Percentiles rank a stretch among this genome's conserved stretches.
phyloP scores from a whole-genome alignment of 78 protist species.

The Mastigamoeba balamuthi region DNA sequence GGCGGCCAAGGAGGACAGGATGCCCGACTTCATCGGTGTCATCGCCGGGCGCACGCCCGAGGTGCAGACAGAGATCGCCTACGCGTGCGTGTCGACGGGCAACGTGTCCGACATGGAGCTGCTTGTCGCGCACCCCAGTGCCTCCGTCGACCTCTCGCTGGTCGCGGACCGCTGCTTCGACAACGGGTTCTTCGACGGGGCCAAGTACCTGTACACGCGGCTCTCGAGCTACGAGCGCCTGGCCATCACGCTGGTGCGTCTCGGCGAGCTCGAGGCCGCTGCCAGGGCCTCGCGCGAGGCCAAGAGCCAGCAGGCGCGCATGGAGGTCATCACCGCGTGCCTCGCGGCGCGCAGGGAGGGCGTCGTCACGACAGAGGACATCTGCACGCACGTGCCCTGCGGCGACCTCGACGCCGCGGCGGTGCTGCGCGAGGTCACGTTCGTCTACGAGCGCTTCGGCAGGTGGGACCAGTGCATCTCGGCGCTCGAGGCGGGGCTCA shows the following conservation, averaged over 20 bases:
- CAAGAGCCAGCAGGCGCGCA: conserved; percentile 87
- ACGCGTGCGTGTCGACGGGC: conserved; percentile 86
- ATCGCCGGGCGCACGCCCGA: conserved; percentile 52
- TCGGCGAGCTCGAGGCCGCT: conserved; percentile 85
- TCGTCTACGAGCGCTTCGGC: too few species aligned
- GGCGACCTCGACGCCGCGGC: conserved; percentile 92
- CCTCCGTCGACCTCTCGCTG: conserved; percentile 46
- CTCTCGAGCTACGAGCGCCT: conserved; percentile 81
- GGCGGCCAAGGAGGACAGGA: conserved; percentile 45
- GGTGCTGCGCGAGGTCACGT: too few species aligned
- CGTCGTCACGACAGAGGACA: conserved; percentile 82
- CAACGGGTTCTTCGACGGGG: conserved; percentile 88
- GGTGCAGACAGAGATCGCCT: conserved; percentile 93
- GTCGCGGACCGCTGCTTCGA: conserved; percentile 96
- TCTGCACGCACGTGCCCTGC: conserved; percentile 71
- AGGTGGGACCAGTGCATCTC: conserved; percentile 74
- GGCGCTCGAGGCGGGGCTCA: conserved; percentile 83
- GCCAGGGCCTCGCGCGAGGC: conserved; percentile 98
- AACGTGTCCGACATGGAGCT: conserved; percentile 94
- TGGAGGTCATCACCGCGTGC: conserved; percentile 92
- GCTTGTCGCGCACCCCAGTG: conserved; percentile 83
- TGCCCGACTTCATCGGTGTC: conserved; percentile 34
- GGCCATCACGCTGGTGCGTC: conserved; percentile 83
- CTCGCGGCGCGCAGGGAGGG: conserved; percentile 87
- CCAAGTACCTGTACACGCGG: conserved; percentile 83